These are phyloP conservation scores for Phaeodactylum tricornutum DNA, from an alignment of 108 stramenopile species.

Conservation along the genomic window DNA sequence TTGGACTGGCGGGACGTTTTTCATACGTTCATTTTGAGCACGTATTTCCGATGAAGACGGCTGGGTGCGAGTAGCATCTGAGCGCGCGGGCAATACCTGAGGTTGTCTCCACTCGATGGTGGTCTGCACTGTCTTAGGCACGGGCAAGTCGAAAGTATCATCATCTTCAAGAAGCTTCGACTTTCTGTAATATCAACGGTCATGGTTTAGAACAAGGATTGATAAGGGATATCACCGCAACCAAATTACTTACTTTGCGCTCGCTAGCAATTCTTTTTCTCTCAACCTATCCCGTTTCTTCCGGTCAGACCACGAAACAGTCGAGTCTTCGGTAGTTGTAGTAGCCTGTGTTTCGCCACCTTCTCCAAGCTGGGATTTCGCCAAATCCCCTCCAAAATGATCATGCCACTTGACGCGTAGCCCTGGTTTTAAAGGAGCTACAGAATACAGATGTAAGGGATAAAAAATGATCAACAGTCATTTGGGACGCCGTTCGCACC, in stretches of 20 bases:
- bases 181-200: too few species aligned
- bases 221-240: too few species aligned
- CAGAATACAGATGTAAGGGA: too few species aligned
- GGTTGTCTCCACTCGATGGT: constrained; percentile 38
- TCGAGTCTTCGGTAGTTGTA: constrained; percentile 7
- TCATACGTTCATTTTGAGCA: constrained; percentile 49
- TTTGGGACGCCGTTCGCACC: too few species aligned
- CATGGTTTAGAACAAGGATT: too few species aligned
- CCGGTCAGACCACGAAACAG: constrained; percentile 54
- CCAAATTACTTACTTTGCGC: constrained; percentile 51
- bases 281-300: constrained; percentile 49
- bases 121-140: constrained; percentile 37
- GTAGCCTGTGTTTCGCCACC: constrained; percentile 6
- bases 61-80: constrained; percentile 42
- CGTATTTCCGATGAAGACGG: constrained; percentile 53
- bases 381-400: constrained; percentile 51
- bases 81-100: constrained; percentile 32
- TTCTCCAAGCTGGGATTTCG: constrained; percentile 20
- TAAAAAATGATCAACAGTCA: too few species aligned
- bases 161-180: constrained; percentile 45
- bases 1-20: constrained; percentile 23
- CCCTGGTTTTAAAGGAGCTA: too few species aligned
- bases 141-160: constrained; percentile 22
- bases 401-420: constrained; percentile 76
- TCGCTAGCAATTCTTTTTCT: constrained; percentile 69